These are phyloP conservation scores for Leptographium procerum DNA, from an alignment of 2,329 filamentous ascomycete species.

Conservation along the genomic window DNA sequence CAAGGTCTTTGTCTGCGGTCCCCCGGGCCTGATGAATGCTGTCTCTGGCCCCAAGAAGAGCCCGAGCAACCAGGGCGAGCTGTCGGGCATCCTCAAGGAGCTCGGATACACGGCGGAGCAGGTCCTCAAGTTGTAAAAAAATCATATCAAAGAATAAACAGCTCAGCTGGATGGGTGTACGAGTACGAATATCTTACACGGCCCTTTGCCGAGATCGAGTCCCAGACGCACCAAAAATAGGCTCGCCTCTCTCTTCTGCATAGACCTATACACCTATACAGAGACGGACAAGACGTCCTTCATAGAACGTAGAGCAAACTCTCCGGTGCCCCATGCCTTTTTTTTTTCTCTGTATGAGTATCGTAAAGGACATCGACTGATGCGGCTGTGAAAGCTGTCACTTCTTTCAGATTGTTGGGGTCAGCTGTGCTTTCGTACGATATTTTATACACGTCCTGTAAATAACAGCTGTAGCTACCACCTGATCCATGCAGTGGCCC, in stretches of 20 bases:
- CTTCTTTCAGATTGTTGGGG: too few relatives aligned
- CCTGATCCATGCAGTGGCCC: not conserved
- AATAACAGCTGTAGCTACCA: not conserved
- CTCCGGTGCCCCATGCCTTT: not conserved
- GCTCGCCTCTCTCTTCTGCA: too few relatives aligned
- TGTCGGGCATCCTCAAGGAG: conserved; percentile 64
- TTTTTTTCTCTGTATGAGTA: too few relatives aligned
- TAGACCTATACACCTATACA: too few relatives aligned
- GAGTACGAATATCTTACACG: too few relatives aligned
- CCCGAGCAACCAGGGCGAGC: conserved; percentile 88
- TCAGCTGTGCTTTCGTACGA: too few relatives aligned
- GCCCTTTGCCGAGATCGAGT: too few relatives aligned
- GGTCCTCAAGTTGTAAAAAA: conserved; percentile 92
- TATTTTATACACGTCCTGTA: not conserved
- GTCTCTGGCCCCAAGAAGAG: conserved; percentile 83
- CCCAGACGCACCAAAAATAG: too few relatives aligned
- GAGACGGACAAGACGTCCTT: not conserved
- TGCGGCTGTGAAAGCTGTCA: too few relatives aligned
- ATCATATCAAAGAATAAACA: not conserved
- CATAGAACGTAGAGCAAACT: not conserved
- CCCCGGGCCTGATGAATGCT: conserved; percentile 85
- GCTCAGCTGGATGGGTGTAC: too few relatives aligned
- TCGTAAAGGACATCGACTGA: not conserved
- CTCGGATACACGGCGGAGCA: conserved; percentile 49
- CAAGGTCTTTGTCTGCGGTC: conserved; percentile 94